These are phyloP conservation scores for Sequoia sempervirens DNA, from an alignment of 75 land plant species.

Conservation along the genomic window DNA sequence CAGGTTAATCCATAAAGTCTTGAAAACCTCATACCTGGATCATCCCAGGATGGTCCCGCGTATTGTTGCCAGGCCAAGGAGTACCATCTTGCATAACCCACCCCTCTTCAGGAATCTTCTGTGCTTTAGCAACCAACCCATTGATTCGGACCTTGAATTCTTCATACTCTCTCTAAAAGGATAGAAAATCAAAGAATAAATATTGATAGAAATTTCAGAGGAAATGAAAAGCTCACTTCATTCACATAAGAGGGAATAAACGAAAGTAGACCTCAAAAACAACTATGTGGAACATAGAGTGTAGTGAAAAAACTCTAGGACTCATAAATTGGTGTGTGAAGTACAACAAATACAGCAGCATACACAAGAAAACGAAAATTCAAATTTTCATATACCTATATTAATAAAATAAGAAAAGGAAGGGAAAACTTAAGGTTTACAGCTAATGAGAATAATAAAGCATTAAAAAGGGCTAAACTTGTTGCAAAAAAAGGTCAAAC, in stretches of 20 bases:
- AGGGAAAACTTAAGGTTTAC: not conserved
- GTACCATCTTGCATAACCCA: slow-evolving; percentile 96
- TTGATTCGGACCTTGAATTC: slow-evolving; percentile 79
- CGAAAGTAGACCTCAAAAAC: not conserved
- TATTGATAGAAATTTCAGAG: not conserved
- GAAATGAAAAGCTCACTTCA: not conserved
- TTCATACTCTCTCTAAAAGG: slow-evolving; percentile 81
- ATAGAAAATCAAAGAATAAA: not conserved
- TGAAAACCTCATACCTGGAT: slow-evolving; percentile 51
- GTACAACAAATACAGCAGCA: not conserved
- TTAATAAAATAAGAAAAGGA: not conserved
- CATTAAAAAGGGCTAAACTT: not conserved
- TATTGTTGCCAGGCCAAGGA: slow-evolving; percentile 91
- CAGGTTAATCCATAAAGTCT: not conserved
- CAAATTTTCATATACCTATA: not conserved
- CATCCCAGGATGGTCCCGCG: slow-evolving; percentile 93
- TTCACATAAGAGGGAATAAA: not conserved
- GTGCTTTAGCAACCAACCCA: slow-evolving; percentile 83
- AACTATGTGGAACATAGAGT: not conserved
- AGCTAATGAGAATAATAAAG: not conserved
- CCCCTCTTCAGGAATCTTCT: slow-evolving; percentile 83
- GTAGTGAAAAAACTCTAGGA: not conserved
- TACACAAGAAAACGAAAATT: not conserved
- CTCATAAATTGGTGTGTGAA: not conserved
- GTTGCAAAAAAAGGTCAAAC: not conserved